Base-by-base conservation (phyloP, 345 rosid genomes). In the Crucihimalaya himalaica region DNA sequence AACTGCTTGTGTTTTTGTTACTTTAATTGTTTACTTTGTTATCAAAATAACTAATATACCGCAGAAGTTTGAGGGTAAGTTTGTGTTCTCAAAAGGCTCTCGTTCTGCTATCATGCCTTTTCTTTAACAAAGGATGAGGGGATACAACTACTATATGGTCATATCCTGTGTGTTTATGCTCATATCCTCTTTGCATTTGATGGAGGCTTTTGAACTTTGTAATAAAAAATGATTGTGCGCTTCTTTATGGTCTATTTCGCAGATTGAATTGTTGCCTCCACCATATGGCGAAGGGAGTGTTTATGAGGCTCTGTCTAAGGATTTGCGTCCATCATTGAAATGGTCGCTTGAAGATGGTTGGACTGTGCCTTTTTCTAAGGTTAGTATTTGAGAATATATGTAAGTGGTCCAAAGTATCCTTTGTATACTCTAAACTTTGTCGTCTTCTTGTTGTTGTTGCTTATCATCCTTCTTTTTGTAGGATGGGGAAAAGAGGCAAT, bases 291-390 rank as follows among this genome's bases (percentile, higher is more conserved):
- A 75, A 75, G 79, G 79, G 13, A 28, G 8, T 5, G 4, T 3
- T 5, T 75, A 75, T 7, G 70, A 75, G 0, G 68, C 55, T 42
- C 16, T 2, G 32, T 51, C 35, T 32, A 32, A 25, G 21, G 79
- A 75, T 52, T 32, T 75, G 40, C 64, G 70, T 43, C 79, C 79
- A 43, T 42, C 74, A 8, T 46, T 75, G 63, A 64, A 75, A 20
- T 75, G 79, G 74, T 75, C 74, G 42, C 50, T 32, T 25, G 20
- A 69, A 16, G 54, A 62, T 51, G 79, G 74, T 8, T 75, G 79
- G 79, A 43, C 16, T 42, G 70, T 75, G 39, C 70, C 74, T 13
- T 52, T 20, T 15, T 31, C 69, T 32, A 46, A 52, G 79, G 79
- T 61, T 58, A 50, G 70, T 29, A 47, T 16, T 40, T 27, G 27